These are phyloP conservation scores for Psilocybe sp. DNA, from an alignment of 768 basidiomycete species.

Conservation along the genomic window DNA sequence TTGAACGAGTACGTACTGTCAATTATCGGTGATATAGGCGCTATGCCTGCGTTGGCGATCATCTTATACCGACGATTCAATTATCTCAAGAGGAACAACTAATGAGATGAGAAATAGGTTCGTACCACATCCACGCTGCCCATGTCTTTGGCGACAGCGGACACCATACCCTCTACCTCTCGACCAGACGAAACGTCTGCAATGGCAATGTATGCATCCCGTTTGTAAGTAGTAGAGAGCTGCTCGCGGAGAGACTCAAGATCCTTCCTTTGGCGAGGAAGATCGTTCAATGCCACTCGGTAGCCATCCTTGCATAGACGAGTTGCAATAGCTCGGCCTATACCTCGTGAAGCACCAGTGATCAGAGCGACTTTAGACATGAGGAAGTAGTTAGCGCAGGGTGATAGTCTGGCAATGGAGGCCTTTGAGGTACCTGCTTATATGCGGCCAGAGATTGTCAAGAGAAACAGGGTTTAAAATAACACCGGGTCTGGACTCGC, in stretches of 20 bases:
- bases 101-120: background rate
- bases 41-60: conserved; percentile 45
- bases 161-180: conserved; percentile 40
- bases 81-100: background rate
- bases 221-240: conserved; percentile 24
- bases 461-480: too few relatives aligned
- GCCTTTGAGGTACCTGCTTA: too few relatives aligned
- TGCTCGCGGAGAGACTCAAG: conserved; percentile 26
- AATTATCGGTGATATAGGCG: conserved; percentile 14
- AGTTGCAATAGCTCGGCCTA: conserved; percentile 45
- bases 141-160: conserved; percentile 26
- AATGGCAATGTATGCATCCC: conserved; percentile 13
- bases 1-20: conserved; percentile 18
- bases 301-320: conserved; percentile 47
- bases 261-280: conserved; percentile 22
- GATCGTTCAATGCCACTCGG: conserved; percentile 45
- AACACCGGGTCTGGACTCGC: too few relatives aligned
- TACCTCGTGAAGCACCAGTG: conserved; percentile 40
- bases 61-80: conserved; percentile 21
- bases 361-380: conserved; percentile 26
- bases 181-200: conserved; percentile 41
- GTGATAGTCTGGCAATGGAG: background rate
- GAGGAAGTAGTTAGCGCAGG: background rate
- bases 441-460: too few relatives aligned
- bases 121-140: conserved; percentile 49